Conservation (phyloP, 495 filamentous ascomycete species). For the Neurospora sp. region DNA sequence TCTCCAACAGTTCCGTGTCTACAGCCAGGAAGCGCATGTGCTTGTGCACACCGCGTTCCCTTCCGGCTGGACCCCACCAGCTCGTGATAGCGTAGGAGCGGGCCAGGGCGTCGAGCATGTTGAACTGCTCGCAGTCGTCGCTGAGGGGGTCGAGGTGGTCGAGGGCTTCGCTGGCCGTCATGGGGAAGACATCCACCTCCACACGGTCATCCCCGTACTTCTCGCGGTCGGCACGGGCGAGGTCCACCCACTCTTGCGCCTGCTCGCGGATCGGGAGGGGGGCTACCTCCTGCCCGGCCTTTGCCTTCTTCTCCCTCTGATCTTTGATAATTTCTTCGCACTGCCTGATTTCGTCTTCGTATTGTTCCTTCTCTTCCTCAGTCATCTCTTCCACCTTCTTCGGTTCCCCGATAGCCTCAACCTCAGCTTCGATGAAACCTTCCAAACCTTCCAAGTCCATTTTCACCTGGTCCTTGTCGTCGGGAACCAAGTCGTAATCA, state of each 20-base stretch:
- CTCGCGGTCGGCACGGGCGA: not conserved
- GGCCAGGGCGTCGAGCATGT: conserved; percentile 18
- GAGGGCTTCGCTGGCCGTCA: not conserved
- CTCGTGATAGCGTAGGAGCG: conserved; percentile 17
- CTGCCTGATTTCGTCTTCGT: not conserved
- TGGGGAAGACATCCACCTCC: not conserved
- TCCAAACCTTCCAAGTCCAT: not conserved
- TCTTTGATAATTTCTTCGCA: not conserved
- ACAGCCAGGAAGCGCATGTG: conserved; percentile 43
- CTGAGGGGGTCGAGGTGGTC: not conserved
- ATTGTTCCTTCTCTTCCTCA: not conserved
- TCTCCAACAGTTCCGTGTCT: conserved; percentile 26
- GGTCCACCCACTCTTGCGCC: not conserved
- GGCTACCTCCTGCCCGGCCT: not conserved
- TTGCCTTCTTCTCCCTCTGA: not conserved
- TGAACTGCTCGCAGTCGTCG: not conserved
- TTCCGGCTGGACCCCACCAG: conserved; percentile 13
- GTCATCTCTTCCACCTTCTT: not conserved
- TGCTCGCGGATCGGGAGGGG: not conserved
- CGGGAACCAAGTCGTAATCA: not conserved
- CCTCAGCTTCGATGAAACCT: not conserved
- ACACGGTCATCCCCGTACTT: not conserved
- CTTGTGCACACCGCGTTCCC: not conserved
- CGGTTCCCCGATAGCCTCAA: not conserved
- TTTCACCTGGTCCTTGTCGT: not conserved